phyloP scores from a whole-genome alignment of 768 basidiomycete genomes.

The Tricholoma bakamatsutake region DNA sequence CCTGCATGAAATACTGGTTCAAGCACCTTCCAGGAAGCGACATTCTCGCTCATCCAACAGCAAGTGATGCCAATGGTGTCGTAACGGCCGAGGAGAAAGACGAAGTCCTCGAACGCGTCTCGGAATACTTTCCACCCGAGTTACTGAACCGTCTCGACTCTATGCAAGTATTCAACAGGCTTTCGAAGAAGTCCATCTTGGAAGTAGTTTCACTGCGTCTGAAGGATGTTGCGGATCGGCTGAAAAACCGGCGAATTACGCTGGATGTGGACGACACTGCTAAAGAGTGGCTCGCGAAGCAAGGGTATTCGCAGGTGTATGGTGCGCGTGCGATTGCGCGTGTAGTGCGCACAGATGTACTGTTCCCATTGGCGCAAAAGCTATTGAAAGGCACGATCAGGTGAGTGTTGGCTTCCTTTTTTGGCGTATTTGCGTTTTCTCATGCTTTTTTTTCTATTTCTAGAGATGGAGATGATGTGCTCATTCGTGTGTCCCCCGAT shows the following conservation, averaged over 20 bases:
- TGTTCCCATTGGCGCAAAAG: constrained; percentile 79
- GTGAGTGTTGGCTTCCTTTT: constrained; percentile 27
- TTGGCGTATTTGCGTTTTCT: not conserved
- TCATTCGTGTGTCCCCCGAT: constrained; percentile 42
- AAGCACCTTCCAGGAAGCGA: constrained; percentile 39
- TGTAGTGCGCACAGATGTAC: constrained; percentile 75
- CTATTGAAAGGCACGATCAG: constrained; percentile 74
- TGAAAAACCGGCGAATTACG: constrained; percentile 59
- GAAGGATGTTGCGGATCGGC: constrained; percentile 61
- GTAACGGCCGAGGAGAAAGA: constrained; percentile 56
- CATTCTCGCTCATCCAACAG: constrained; percentile 63
- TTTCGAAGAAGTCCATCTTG: constrained; percentile 67
- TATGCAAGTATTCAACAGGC: constrained; percentile 87
- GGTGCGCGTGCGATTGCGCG: constrained; percentile 86
- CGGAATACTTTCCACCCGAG: constrained; percentile 85
- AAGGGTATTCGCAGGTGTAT: constrained; percentile 81
- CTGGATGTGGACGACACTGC: constrained; percentile 64
- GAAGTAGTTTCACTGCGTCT: constrained; percentile 75
- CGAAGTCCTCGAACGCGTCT: constrained; percentile 69
- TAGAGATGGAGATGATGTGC: constrained; percentile 66
- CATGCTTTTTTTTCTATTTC: not conserved
- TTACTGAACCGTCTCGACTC: constrained; percentile 86
- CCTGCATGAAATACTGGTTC: not conserved
- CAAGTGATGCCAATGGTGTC: constrained; percentile 56
- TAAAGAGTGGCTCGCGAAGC: constrained; percentile 60